Evolutionary conservation across 2,329 filamentous ascomycete species (phyloP).

Genomic region (Coniella vitis): DNA sequence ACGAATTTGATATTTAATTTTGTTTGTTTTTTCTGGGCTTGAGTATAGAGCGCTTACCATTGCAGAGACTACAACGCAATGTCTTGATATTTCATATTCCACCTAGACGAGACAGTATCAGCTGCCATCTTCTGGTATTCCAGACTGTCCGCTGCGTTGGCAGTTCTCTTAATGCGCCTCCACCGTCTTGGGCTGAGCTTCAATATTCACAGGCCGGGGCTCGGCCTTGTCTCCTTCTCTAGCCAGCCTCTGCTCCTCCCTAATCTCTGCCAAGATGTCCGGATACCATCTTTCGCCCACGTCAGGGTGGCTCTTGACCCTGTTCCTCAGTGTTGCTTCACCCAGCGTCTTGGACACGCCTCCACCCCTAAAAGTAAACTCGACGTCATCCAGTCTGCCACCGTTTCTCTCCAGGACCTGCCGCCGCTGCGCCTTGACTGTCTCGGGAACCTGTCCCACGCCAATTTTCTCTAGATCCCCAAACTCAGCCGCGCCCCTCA

Average conservation of each 20-base stretch:
- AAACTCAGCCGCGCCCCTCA: slow-evolving; percentile 71
- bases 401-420: slow-evolving; percentile 49
- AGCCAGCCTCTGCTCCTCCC: slow-evolving; percentile 47
- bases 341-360: slow-evolving; percentile 62
- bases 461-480: slow-evolving; percentile 62
- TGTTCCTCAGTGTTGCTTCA: slow-evolving; percentile 77
- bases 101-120: too few relatives aligned
- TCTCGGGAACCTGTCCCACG: slow-evolving; percentile 53
- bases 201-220: slow-evolving; percentile 17
- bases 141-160: not conserved
- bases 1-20: too few relatives aligned
- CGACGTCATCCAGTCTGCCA: slow-evolving; percentile 65
- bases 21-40: not conserved
- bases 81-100: too few relatives aligned
- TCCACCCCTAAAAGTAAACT: slow-evolving; percentile 76
- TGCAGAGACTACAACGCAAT: too few relatives aligned
- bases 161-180: slow-evolving; percentile 30
- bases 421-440: slow-evolving; percentile 55
- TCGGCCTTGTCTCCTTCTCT: slow-evolving; percentile 22
- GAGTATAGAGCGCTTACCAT: not conserved
- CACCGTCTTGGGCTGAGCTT: slow-evolving; percentile 25
- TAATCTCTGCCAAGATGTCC: slow-evolving; percentile 51
- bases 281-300: slow-evolving; percentile 79
- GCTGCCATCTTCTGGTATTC: too few relatives aligned
- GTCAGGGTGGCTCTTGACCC: slow-evolving; percentile 81